Conservation (phyloP, 2,329 filamentous ascomycete genomes). For the Boeremia lycopersici region DNA sequence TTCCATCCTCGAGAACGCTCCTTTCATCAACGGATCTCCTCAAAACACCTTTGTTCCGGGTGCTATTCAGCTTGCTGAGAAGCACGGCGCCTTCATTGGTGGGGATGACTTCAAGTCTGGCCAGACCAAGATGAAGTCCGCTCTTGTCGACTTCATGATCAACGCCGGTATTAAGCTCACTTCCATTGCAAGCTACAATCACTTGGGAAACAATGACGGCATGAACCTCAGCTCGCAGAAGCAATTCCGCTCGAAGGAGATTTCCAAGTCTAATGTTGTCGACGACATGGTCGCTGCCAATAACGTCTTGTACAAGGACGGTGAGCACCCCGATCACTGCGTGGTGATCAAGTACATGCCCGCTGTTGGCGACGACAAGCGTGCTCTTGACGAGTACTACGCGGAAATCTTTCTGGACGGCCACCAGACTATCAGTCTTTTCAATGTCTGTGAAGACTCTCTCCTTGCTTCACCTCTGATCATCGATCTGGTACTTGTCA, state of each 20-base stretch:
- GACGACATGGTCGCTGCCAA: constrained; percentile 99
- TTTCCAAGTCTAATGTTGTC: constrained; percentile 98
- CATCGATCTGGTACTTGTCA: constrained; percentile 90
- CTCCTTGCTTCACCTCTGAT: constrained; percentile 94
- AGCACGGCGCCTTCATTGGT: constrained; percentile 87
- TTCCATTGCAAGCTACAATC: constrained; percentile 98
- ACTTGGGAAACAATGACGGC: constrained; percentile 98
- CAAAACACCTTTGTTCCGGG: constrained; percentile 99
- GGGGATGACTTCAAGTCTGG: constrained; percentile 99
- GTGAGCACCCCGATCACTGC: constrained; percentile 95
- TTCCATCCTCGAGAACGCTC: constrained; percentile 83
- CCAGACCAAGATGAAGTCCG: constrained; percentile 99
- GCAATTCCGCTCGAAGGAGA: constrained; percentile 99
- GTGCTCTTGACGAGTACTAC: constrained; percentile 98
- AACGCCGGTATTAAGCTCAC: constrained; percentile 98
- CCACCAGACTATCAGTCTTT: constrained; percentile 96
- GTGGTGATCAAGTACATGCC: constrained; percentile 99
- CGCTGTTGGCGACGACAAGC: constrained; percentile 97
- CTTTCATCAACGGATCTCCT: constrained; percentile 99
- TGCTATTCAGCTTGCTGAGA: constrained; percentile 84
- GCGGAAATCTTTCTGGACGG: constrained; percentile 98
- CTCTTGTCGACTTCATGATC: constrained; percentile 97
- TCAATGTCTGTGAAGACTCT: constrained; percentile 99
- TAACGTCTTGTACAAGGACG: constrained; percentile 83
- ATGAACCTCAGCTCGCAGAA: constrained; percentile 97